phyloP scores from a whole-genome alignment of 352 stramenopile species.

The Phytophthora parvispora region DNA sequence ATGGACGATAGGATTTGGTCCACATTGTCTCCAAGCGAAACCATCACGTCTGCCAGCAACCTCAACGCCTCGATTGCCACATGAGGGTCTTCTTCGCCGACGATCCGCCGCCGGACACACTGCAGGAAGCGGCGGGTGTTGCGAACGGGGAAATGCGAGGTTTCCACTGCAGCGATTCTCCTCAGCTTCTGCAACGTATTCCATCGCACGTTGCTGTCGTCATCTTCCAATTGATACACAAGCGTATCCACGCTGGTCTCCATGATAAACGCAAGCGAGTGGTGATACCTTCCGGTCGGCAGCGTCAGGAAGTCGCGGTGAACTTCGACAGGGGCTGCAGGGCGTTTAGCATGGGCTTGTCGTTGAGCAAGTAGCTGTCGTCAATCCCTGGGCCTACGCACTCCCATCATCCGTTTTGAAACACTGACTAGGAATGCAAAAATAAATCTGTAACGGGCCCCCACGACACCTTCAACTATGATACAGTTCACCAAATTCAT shows the following conservation, averaged over 20 bases:
- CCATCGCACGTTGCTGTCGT: conserved; percentile 61
- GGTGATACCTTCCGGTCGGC: conserved; percentile 1
- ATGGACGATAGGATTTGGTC: conserved; percentile 79
- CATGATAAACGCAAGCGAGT: conserved; percentile 34
- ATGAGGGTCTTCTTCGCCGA: conserved; percentile 43
- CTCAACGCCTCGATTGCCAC: conserved; percentile 65
- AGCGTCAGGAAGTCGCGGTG: conserved; percentile 19
- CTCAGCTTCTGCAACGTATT: conserved; percentile 72
- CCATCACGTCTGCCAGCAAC: conserved; percentile 73
- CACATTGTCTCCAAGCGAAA: conserved; percentile 67
- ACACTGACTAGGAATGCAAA: conserved; percentile 29
- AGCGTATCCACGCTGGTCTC: conserved; percentile 75
- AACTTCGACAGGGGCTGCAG: conserved; percentile 19
- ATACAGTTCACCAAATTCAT: conserved; percentile 11
- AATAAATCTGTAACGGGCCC: conserved; percentile 31
- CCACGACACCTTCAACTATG: background rate
- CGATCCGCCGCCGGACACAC: conserved; percentile 66
- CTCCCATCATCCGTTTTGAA: conserved; percentile 35
- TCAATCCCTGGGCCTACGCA: conserved; percentile 14
- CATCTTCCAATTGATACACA: conserved; percentile 85
- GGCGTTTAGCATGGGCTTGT: conserved; percentile 26
- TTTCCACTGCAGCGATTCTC: conserved; percentile 73
- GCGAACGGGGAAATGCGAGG: conserved; percentile 71
- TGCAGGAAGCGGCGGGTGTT: conserved; percentile 82
- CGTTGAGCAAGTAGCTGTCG: conserved; percentile 8